phyloP scores from a whole-genome alignment of 2,329 filamentous ascomycete genomes.

The Xylaria sp. region DNA sequence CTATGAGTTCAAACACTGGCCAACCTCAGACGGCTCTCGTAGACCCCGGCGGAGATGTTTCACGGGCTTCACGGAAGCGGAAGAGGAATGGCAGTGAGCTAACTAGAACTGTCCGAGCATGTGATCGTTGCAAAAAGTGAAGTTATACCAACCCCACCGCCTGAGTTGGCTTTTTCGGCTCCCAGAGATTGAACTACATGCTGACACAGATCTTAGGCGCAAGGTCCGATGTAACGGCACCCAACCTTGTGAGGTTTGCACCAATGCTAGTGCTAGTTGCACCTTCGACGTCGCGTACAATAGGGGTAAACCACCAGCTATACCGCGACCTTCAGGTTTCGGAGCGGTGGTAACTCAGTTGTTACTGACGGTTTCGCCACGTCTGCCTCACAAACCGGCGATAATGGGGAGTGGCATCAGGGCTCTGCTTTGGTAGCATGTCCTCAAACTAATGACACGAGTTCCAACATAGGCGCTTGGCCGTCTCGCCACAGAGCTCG shows the following conservation, averaged over 20 bases:
- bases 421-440: neutral
- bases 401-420: neutral
- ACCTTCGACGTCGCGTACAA: conserved; percentile 1
- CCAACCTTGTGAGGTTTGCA: conserved; percentile 5
- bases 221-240: conserved; percentile 6
- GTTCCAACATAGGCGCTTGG: neutral
- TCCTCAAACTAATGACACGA: neutral
- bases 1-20: neutral
- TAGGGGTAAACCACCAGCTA: neutral
- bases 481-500: conserved; percentile 45
- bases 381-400: neutral
- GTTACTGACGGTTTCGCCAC: neutral
- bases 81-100: conserved; percentile 4
- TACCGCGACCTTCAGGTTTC: neutral
- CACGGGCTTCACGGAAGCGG: conserved; percentile 1
- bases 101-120: neutral
- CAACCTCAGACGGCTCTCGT: neutral
- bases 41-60: neutral
- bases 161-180: neutral
- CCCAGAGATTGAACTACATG: neutral
- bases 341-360: neutral
- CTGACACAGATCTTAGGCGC: neutral
- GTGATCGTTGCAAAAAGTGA: conserved; percentile 9
- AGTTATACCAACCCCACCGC: neutral
- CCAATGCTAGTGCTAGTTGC: neutral